Percentiles rank a stretch among this genome's conserved stretches.
Evolutionary conservation across 345 rosid species (phyloP).

Genomic region (Eucalyptus cloeziana): DNA sequence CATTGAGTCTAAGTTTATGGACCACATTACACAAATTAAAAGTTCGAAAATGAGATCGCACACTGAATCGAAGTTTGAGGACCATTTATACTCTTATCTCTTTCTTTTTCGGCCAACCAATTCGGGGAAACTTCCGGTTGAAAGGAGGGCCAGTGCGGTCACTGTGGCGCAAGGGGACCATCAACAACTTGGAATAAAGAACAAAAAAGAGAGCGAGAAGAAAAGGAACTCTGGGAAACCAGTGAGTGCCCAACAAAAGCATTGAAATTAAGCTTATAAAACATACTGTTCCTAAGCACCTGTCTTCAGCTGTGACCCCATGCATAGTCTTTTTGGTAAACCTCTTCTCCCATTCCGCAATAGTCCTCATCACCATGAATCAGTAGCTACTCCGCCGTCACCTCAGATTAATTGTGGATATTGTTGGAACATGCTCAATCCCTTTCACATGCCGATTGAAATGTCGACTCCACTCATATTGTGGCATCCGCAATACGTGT

Average conservation of each 20-base stretch:
- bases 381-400: not conserved
- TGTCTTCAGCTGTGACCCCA: not conserved
- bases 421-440: not conserved
- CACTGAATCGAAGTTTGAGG: not conserved
- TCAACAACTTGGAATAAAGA: not conserved
- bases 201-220: not conserved
- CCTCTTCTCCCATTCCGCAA: not conserved
- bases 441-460: not conserved
- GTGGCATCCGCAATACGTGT: not conserved
- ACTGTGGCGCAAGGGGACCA: not conserved
- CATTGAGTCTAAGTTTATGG: accelerated
- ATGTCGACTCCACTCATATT: not conserved
- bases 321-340: not conserved
- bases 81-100: not conserved
- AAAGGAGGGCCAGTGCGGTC: not conserved
- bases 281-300: not conserved
- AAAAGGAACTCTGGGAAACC: not conserved
- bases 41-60: not conserved
- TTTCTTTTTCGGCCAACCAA: not conserved
- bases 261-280: not conserved
- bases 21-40: not conserved
- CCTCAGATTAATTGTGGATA: not conserved
- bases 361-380: not conserved
- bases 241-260: not conserved
- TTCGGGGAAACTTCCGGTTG: not conserved